phyloP scores from a whole-genome alignment of 108 stramenopile species.

The Conticribra weissflogii region DNA sequence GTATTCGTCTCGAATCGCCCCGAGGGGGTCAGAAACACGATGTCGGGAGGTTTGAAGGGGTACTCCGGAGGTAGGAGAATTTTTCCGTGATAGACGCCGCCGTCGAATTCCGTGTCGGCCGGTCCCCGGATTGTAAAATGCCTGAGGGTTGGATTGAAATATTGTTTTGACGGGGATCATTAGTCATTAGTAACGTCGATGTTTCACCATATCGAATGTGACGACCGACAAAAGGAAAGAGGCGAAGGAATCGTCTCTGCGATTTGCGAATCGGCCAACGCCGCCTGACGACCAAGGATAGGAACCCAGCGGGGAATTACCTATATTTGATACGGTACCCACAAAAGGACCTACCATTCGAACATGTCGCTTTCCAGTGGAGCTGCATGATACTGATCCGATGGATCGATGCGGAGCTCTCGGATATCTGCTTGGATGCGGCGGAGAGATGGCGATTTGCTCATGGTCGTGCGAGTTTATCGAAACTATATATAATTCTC shows the following conservation, averaged over 20 bases:
- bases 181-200: no score
- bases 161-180: no score
- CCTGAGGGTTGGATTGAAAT: no score
- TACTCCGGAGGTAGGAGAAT: conserved; percentile 76
- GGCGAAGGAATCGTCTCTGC: no score
- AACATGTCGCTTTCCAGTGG: conserved; percentile 91
- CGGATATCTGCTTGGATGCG: conserved; percentile 94
- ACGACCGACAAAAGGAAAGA: no score
- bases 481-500: no score
- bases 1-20: conserved; percentile 95
- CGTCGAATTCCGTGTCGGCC: conserved; percentile 84
- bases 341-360: conserved; percentile 58
- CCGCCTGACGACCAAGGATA: no score
- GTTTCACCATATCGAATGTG: no score
- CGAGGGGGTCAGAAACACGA: conserved; percentile 93
- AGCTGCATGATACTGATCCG: conserved; percentile 90
- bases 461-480: no score
- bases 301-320: no score
- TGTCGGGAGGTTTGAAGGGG: conserved; percentile 95
- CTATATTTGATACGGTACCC: not conserved
- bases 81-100: conserved; percentile 96
- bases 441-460: conserved; percentile 76
- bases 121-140: conserved; percentile 98
- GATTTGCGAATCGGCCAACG: no score
- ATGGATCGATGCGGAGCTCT: conserved; percentile 93